Evolutionary conservation across 768 basidiomycete species (phyloP), one percentile per base, ranked within the genome.

Genomic region (Leccinum truebloodii): DNA sequence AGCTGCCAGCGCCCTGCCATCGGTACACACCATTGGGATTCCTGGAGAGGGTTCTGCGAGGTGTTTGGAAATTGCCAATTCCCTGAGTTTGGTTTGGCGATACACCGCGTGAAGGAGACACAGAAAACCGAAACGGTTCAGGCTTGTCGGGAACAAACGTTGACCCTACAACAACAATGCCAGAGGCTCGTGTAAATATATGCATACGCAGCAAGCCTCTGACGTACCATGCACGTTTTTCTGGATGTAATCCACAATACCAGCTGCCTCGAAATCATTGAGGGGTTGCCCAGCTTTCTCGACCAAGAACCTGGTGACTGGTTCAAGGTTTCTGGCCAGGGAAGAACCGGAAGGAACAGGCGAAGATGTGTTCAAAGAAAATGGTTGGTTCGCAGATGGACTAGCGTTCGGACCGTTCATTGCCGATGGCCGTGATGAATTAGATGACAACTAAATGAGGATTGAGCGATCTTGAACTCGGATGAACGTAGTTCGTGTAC

Each of bases 1-100:
- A 85, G 65, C 88, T 90, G 48, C 90, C 89, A 34, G 78, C 87
- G n/a, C 90, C 91, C 64, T 86, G 82, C 87, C 87, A 91, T 52
- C 80, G 80, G 72, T 88, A 88, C 35, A 76, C 68, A 22, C 90
- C 90, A 68, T 92, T 93, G 0, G 90, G 90, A 66, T 93, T 93
- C 69, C 77, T 83, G 22, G 80, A 69, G 7, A 92, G 75, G 10
- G 80, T 85, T 68, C 81, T 86, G 18, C 80, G 80, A 6, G 84
- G 78, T 16, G 80, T 69, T 39, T 74, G 75, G 6, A 16, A 26
- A 41, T 58, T 57, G 34, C 59, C 59, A 26, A 20, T 52, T 18
- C 63, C 66, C 9, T 70, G 63, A 14, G 30, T 39, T 32, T 51
- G 60, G 35, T 32, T 68, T 20, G 77, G 65, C 1, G 75, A 70